A percentile compares a stretch with the other conserved stretches of the same genome.
These are phyloP conservation scores for Alternaria sp. DNA, from an alignment of 2,329 filamentous ascomycete genomes.

Conservation along the genomic window DNA sequence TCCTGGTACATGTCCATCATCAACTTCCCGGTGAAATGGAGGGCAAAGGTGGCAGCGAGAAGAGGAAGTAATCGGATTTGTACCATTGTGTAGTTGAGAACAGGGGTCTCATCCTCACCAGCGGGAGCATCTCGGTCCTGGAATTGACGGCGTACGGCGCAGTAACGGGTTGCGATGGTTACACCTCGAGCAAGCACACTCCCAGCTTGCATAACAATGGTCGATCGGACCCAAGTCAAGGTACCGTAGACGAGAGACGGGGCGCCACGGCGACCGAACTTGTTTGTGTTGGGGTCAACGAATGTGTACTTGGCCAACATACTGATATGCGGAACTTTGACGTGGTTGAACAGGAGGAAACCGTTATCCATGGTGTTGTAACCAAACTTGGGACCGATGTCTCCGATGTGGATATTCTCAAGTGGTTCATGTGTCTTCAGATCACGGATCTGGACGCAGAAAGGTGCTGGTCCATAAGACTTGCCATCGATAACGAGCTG, in stretches of 20 bases:
- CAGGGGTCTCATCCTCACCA: constrained; percentile 72
- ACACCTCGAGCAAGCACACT: constrained; percentile 76
- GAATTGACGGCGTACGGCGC: constrained; percentile 78
- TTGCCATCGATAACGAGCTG: constrained; percentile 75
- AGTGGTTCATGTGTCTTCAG: constrained; percentile 61
- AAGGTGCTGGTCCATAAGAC: constrained; percentile 76
- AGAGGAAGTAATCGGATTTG: constrained; percentile 76
- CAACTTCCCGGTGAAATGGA: constrained; percentile 78
- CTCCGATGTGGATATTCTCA: constrained; percentile 71
- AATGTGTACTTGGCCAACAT: constrained; percentile 76
- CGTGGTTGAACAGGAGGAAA: constrained; percentile 77
- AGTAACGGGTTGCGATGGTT: constrained; percentile 79
- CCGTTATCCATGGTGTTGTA: constrained; percentile 87
- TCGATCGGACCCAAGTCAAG: constrained; percentile 76
- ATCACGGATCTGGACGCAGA: constrained; percentile 74
- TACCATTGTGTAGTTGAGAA: constrained; percentile 83
- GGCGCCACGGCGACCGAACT: constrained; percentile 72
- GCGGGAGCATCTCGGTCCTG: constrained; percentile 73
- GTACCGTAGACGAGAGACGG: constrained; percentile 77
- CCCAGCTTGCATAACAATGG: constrained; percentile 77
- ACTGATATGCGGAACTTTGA: constrained; percentile 76
- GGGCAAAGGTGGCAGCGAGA: constrained; percentile 76
- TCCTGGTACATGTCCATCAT: constrained; percentile 79
- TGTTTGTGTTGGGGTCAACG: constrained; percentile 72
- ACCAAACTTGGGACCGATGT: constrained; percentile 82